Conservation (phyloP, 768 basidiomycete species). For the Agaricus blazei region DNA sequence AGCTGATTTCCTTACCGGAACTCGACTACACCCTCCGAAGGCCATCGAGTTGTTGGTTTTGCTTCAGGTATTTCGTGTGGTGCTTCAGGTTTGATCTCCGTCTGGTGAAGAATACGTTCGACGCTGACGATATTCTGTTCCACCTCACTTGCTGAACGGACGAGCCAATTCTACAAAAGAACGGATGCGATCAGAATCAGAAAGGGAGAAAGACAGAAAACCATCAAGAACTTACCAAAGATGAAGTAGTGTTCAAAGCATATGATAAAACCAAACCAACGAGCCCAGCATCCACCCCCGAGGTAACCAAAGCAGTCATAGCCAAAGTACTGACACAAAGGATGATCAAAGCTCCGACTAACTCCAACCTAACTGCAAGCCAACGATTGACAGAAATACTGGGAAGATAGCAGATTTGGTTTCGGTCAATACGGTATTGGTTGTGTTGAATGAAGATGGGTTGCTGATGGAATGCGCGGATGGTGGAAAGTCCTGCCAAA, state of each 20-base stretch:
- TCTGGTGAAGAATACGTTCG: conserved; percentile 83
- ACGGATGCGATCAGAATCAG: neutral
- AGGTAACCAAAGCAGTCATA: conserved; percentile 65
- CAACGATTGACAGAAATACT: conserved; percentile 77
- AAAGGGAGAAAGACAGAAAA: conserved; percentile 1
- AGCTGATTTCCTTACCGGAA: conserved; percentile 49
- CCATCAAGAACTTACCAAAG: conserved; percentile 48
- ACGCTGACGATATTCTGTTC: conserved; percentile 90
- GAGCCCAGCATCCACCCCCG: conserved; percentile 79
- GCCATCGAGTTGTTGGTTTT: conserved; percentile 62
- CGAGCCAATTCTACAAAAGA: conserved; percentile 65
- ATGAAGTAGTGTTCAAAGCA: conserved; percentile 78
- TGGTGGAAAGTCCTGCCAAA: conserved; percentile 71
- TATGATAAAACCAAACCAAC: conserved; percentile 86
- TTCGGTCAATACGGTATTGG: conserved; percentile 74
- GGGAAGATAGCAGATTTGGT: conserved; percentile 74
- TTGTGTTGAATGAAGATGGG: conserved; percentile 61
- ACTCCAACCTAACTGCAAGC: conserved; percentile 81
- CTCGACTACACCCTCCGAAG: conserved; percentile 62
- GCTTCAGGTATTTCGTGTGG: conserved; percentile 60
- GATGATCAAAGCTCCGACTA: conserved; percentile 79
- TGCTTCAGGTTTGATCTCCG: conserved; percentile 68
- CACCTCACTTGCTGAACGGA: conserved; percentile 79
- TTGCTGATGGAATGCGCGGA: conserved; percentile 76
- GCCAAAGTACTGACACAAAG: conserved; percentile 65